Percentiles rank a stretch among this genome's conserved stretches.
These are phyloP conservation scores for Chlorella sp. DNA, from an alignment of 139 green algal genomes.

Conservation along the genomic window DNA sequence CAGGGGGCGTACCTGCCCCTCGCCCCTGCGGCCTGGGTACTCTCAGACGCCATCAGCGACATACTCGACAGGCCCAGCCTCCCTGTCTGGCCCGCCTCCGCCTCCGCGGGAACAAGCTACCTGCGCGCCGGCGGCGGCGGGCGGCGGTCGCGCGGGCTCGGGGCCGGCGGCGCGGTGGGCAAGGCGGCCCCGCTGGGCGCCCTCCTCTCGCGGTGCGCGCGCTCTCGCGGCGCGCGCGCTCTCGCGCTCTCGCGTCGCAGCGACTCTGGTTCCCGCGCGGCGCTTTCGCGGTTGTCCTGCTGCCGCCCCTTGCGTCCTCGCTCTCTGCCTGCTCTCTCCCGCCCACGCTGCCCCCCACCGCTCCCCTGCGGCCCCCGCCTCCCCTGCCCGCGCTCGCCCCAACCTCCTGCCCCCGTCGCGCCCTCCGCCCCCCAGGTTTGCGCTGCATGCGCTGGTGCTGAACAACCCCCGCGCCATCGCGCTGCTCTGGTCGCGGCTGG, in stretches of 20 bases:
- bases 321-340: neutral
- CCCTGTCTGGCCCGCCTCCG: slow-evolving; percentile 9
- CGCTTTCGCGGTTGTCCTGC: no score
- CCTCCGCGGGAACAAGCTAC: no score
- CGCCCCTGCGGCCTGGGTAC: slow-evolving; percentile 38
- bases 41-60: slow-evolving; percentile 56
- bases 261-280: no score
- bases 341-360: neutral
- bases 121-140: neutral
- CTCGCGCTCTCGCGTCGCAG: neutral
- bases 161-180: neutral
- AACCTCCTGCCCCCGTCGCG: no score
- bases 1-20: slow-evolving; percentile 36
- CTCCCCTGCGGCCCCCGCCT: neutral
- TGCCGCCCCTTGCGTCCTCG: no score
- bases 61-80: slow-evolving; percentile 40
- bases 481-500: slow-evolving; percentile 67
- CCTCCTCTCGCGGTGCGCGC: slow-evolving; percentile 17
- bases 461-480: slow-evolving; percentile 70
- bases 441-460: slow-evolving; percentile 69
- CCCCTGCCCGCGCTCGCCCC: no score
- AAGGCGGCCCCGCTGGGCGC: slow-evolving; percentile 29
- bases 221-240: neutral
- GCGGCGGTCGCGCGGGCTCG: neutral
- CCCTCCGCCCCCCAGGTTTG: slow-evolving; percentile 39